Conservation (phyloP, 2,329 filamentous ascomycete species). For the Sporothrix schenckii region DNA sequence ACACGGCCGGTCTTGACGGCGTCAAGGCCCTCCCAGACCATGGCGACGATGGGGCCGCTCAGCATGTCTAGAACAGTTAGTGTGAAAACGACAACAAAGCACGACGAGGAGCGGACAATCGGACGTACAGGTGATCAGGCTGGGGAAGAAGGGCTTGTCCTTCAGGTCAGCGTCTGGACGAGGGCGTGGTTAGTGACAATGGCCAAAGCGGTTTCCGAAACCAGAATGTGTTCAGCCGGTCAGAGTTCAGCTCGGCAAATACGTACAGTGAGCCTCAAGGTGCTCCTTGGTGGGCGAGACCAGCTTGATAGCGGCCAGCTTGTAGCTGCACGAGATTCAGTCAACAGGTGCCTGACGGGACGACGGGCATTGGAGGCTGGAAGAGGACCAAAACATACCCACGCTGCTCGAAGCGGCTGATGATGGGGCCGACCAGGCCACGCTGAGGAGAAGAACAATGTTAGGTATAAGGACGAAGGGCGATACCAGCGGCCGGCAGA, state of each 20-base stretch:
- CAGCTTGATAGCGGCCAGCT: conserved; percentile 98
- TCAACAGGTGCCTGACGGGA: not conserved
- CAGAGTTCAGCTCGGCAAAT: not conserved
- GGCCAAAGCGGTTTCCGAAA: not conserved
- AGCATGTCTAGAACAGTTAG: conserved; percentile 76
- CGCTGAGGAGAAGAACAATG: conserved; percentile 59
- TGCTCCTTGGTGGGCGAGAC: conserved; percentile 85
- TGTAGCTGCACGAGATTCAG: conserved; percentile 63
- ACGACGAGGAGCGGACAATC: not conserved
- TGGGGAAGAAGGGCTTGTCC: conserved; percentile 95
- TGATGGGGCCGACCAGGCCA: conserved; percentile 96
- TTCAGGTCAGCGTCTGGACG: conserved; percentile 76
- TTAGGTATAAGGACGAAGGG: not conserved
- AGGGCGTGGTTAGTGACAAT: not conserved
- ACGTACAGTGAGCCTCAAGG: conserved; percentile 91
- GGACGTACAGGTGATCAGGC: conserved; percentile 82
- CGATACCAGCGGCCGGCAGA: not conserved
- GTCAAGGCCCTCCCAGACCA: conserved; percentile 99
- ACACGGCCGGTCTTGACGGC: conserved; percentile 96
- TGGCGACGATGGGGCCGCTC: conserved; percentile 95
- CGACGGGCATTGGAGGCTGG: not conserved
- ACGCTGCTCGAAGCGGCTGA: conserved; percentile 96
- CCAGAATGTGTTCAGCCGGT: too few relatives aligned
- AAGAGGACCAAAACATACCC: conserved; percentile 42
- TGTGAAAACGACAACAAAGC: conserved; percentile 8